Conservation (phyloP, 1,139 yeast genomes). For the Kluyveromyces marxianus region DNA sequence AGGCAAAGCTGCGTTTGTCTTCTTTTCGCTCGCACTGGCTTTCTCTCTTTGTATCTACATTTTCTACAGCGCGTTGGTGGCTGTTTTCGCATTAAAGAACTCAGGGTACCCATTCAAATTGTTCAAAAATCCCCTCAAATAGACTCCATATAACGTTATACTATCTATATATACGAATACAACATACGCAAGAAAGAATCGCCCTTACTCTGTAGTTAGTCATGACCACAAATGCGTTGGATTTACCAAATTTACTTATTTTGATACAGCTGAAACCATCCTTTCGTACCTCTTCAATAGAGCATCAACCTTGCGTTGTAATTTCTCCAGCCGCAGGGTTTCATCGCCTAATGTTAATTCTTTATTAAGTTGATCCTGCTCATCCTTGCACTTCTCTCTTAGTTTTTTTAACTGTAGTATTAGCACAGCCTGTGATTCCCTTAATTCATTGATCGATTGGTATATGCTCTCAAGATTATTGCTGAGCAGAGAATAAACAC, state of each 20-base stretch:
- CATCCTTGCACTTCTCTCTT: constrained; percentile 19
- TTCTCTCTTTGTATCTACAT: constrained; percentile 39
- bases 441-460: constrained; percentile 25
- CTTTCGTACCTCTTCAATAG: constrained; percentile 10
- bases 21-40: constrained; percentile 38
- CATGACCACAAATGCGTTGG: too few relatives aligned
- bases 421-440: constrained; percentile 29
- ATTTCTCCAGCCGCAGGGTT: constrained; percentile 7
- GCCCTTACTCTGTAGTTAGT: too few relatives aligned
- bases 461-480: constrained; percentile 27
- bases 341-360: constrained; percentile 6
- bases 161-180: neutral
- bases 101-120: constrained; percentile 52
- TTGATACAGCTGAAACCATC: constrained; percentile 3
- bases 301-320: constrained; percentile 12
- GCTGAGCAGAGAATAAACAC: constrained; percentile 27
- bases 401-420: constrained; percentile 20
- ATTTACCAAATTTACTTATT: neutral
- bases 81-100: constrained; percentile 51
- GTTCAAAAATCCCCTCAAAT: constrained; percentile 24
- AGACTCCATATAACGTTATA: neutral
- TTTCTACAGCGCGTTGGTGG: constrained; percentile 47
- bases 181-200: neutral
- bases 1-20: constrained; percentile 31
- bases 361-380: constrained; percentile 17